These are phyloP conservation scores for Starmerella roubikii DNA, from an alignment of 805 yeast species.

Conservation along the genomic window DNA sequence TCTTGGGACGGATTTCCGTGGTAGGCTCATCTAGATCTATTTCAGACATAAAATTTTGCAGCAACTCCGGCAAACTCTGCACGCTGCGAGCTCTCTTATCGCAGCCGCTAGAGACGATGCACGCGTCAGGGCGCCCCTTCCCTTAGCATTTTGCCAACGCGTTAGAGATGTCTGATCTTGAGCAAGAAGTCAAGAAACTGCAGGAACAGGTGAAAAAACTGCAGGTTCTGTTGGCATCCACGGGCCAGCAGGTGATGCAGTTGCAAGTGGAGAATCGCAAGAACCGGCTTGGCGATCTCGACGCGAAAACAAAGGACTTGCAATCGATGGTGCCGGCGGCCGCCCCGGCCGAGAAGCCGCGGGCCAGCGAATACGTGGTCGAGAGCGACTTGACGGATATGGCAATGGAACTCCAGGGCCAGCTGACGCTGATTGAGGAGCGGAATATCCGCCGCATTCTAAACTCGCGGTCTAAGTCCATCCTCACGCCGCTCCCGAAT, in stretches of 20 bases:
- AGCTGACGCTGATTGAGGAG: slow-evolving; percentile 61
- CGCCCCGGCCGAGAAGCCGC: neutral
- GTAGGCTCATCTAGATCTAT: neutral
- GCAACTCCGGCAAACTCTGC: no score
- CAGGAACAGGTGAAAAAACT: slow-evolving; percentile 47
- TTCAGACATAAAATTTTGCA: no score
- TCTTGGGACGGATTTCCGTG: neutral
- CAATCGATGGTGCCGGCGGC: slow-evolving; percentile 16
- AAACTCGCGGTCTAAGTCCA: slow-evolving; percentile 37
- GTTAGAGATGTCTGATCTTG: slow-evolving; percentile 10
- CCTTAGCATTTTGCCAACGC: no score
- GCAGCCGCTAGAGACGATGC: no score
- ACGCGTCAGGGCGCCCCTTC: no score
- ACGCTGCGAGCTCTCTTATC: no score
- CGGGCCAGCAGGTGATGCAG: slow-evolving; percentile 67
- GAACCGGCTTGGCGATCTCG: slow-evolving; percentile 19
- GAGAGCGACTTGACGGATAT: slow-evolving; percentile 76
- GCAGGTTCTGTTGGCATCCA: slow-evolving; percentile 47
- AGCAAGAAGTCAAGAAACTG: slow-evolving; percentile 24
- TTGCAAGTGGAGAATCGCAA: slow-evolving; percentile 48
- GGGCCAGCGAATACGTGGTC: slow-evolving; percentile 33
- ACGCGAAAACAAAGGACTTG: slow-evolving; percentile 16
- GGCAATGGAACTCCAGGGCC: slow-evolving; percentile 83
- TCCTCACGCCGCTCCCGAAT: slow-evolving; percentile 16
- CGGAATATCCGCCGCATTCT: slow-evolving; percentile 57